Evolutionary conservation across 2,329 filamentous ascomycete genomes (phyloP).

Genomic region (Penicillium thymicola): DNA sequence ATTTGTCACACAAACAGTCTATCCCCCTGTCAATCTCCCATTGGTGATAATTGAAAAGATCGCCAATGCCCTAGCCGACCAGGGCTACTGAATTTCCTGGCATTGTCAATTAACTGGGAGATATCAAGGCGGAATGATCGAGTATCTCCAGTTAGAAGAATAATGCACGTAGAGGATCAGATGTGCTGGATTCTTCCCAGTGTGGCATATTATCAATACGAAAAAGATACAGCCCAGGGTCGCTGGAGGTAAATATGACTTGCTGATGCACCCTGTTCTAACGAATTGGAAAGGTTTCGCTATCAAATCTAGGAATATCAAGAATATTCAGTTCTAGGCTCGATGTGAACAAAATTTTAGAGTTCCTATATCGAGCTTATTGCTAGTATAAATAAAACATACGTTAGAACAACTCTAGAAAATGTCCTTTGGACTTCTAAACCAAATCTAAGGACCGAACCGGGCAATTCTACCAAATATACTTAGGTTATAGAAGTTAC

Average conservation of each 20-base stretch:
- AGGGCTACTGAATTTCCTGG: neutral
- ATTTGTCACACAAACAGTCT: slow-evolving; percentile 1
- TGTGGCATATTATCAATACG: neutral
- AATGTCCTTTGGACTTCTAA: too few species aligned
- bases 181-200: neutral
- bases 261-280: neutral
- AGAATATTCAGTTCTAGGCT: too few species aligned
- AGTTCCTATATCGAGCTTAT: too few species aligned
- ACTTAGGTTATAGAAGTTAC: too few species aligned
- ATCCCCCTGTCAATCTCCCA: neutral
- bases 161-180: slow-evolving; percentile 4
- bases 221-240: neutral
- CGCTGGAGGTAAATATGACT: neutral
- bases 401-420: too few species aligned
- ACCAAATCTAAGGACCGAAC: too few species aligned
- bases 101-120: neutral
- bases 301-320: neutral
- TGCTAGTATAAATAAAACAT: too few species aligned
- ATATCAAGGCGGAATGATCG: neutral
- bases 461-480: too few species aligned
- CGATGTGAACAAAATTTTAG: too few species aligned
- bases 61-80: neutral
- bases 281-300: neutral
- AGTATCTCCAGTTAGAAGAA: neutral
- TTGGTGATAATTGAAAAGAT: neutral